Conservation (phyloP, 2,329 filamentous ascomycete species). For the Xylaria sp. region DNA sequence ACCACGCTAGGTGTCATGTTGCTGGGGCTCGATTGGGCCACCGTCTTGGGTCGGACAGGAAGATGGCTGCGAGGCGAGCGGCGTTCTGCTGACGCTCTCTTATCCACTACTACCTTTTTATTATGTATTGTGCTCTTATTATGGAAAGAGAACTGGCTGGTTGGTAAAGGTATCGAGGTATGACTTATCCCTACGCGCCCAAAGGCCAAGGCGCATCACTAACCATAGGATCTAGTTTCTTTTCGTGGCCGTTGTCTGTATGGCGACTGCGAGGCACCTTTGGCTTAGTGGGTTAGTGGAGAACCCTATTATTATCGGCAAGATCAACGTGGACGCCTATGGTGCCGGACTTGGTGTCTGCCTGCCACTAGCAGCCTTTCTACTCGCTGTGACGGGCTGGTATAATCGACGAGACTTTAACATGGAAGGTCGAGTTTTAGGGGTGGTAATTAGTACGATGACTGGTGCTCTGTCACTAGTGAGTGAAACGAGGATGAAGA, state of each 20-base stretch:
- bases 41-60: conserved; percentile 21
- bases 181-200: neutral
- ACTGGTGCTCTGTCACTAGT: conserved; percentile 29
- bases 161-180: conserved; percentile 37
- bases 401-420: conserved; percentile 37
- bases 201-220: neutral
- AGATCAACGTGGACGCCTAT: conserved; percentile 29
- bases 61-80: conserved; percentile 30
- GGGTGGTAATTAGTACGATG: conserved; percentile 29
- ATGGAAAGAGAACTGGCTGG: conserved; percentile 36
- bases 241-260: conserved; percentile 28
- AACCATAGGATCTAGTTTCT: conserved; percentile 25
- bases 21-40: conserved; percentile 31
- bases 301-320: conserved; percentile 14
- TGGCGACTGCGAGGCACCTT: conserved; percentile 30
- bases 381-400: conserved; percentile 32
- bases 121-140: conserved; percentile 33
- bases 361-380: conserved; percentile 27
- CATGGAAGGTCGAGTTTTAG: conserved; percentile 24
- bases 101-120: conserved; percentile 30
- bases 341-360: conserved; percentile 28
- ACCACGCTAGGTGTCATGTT: conserved; percentile 37
- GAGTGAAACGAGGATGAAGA: conserved; percentile 33
- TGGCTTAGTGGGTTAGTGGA: conserved; percentile 33
- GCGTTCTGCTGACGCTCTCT: conserved; percentile 27